Base-by-base conservation (phyloP, 805 yeast species). In the Candida stauntonica region DNA sequence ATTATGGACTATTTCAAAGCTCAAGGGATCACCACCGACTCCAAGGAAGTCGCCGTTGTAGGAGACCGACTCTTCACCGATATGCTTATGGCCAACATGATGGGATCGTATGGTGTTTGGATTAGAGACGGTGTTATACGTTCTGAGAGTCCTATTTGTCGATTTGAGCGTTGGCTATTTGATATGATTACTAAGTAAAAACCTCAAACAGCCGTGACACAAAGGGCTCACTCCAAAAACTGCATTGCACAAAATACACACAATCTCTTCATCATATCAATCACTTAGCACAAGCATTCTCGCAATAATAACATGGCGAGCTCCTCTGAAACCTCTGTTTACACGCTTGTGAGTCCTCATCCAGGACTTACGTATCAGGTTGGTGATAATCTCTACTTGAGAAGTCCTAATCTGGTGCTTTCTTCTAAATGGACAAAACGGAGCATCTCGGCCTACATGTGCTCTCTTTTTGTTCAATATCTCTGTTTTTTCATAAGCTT, bases 61-160 rank as follows among this genome's bases (percentile, higher is more conserved):
- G 99, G 99, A 0, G 99, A 93, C 52, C 64, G 99, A 27, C 68
- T 93, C 18, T 79, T 88, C 62, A 93, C 99, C 0, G 99, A 93
- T 59, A 74, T 93, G 38, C 63, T 89, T 36, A 85, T 93, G 95
- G 96, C 97, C 15, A 91, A 93, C 52, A 68, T 80, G 69, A 87
- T 91, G 95, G 95, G 95, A 0, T 68, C 93, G 0, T 75, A 77
- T 61, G 85, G 91, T 0, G 70, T 87, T 3, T 93, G 98, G 96
- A 55, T 93, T 2, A 66, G 73, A 36, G 79, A 79, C 17, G 98
- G 98, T 4, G 95, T 88, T 5, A 65, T 64, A 39, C 59, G 65
- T 31, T 72, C 83, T 1, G 60, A 68, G 18, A 70, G 73, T 39
- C 31, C 69, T 12, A 69, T 79, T 29, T 79, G 81, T 20, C 62